Percentiles rank a stretch among this genome's conserved stretches.
Conservation (phyloP, 2,329 filamentous ascomycete species). For the Zymoseptoria brevis region DNA sequence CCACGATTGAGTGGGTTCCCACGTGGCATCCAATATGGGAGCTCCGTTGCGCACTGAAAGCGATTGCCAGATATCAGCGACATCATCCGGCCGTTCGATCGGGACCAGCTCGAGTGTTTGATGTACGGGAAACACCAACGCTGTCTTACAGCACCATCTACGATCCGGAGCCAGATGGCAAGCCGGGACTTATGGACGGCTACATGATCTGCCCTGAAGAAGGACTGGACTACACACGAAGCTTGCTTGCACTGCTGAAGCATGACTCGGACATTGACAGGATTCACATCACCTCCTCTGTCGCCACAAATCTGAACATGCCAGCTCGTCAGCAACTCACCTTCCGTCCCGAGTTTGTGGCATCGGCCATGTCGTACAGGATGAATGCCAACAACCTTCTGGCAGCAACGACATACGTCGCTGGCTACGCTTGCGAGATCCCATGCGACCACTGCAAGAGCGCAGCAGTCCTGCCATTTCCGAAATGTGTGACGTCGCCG, state of each 20-base stretch:
- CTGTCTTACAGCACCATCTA: background rate
- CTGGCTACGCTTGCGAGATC: background rate
- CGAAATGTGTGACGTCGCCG: background rate
- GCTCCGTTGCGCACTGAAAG: background rate
- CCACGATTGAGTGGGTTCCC: background rate
- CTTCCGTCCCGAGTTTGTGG: background rate
- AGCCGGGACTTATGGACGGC: background rate
- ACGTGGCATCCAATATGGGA: background rate
- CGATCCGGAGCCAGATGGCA: background rate
- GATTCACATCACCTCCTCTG: background rate
- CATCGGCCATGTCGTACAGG: background rate
- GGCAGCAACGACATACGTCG: background rate
- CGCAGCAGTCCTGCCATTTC: background rate
- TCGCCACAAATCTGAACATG: background rate
- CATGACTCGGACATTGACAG: background rate
- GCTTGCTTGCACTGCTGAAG: background rate
- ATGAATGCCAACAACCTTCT: background rate
- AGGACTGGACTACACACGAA: background rate
- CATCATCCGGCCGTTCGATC: background rate
- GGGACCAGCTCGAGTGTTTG: background rate
- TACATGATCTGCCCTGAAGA: background rate
- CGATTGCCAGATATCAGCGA: background rate
- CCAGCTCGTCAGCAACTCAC: background rate
- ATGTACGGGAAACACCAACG: background rate
- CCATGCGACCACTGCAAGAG: background rate